Percentiles rank a stretch among this genome's conserved stretches.
Conservation (phyloP, 106 monocot genomes). For the Allium cepa region DNA sequence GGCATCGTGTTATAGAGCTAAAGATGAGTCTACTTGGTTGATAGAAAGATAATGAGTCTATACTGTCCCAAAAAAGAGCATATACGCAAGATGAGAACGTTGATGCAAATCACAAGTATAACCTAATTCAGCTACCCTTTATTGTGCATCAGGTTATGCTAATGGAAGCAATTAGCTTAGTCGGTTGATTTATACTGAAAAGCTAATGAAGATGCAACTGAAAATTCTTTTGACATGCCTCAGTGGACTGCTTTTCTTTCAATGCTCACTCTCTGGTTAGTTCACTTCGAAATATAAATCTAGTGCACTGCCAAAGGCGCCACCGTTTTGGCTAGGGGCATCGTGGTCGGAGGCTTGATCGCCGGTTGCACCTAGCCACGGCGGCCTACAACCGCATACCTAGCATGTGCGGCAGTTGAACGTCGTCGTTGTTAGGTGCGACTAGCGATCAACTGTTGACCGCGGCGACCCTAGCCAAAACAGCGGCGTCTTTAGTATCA, state of each 20-base stretch:
- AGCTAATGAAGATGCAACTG: conserved; percentile 23
- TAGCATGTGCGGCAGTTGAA: too few species aligned
- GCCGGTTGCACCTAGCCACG: too few species aligned
- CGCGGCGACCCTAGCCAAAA: too few species aligned
- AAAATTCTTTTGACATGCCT: conserved; percentile 22
- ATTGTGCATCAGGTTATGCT: background rate
- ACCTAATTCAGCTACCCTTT: background rate
- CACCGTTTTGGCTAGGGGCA: too few species aligned
- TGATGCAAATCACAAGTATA: background rate
- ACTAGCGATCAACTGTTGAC: too few species aligned
- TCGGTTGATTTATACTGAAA: background rate
- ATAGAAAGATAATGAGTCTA: background rate
- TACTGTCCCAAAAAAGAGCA: background rate
- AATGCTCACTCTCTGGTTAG: background rate
- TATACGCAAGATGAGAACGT: background rate
- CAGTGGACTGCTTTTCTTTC: conserved; percentile 12
- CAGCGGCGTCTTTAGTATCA: too few species aligned
- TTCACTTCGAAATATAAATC: too few species aligned
- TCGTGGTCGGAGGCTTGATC: too few species aligned
- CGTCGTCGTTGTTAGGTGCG: too few species aligned
- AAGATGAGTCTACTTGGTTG: background rate
- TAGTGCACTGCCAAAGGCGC: too few species aligned
- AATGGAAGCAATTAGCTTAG: conserved; percentile 1
- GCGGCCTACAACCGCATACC: too few species aligned
- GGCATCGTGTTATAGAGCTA: too few species aligned